A percentile compares a stretch with the other conserved stretches of the same genome.
Evolutionary conservation across 164 flowering plant species (phyloP).

Genomic region (Berberis vulgaris): DNA sequence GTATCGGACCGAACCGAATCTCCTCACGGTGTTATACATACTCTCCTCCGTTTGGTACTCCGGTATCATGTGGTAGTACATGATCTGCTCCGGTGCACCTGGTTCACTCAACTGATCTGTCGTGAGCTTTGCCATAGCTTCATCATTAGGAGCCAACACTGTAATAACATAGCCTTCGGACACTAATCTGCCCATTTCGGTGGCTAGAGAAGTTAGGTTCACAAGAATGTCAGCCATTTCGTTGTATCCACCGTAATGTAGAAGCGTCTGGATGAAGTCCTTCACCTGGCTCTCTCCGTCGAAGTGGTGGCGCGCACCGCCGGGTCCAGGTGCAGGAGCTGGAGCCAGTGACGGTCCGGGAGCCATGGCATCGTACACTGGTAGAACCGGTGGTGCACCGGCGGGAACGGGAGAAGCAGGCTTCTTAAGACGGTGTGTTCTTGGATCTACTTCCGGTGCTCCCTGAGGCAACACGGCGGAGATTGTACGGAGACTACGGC

Average conservation of each 20-base stretch:
- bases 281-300: constrained; percentile 62
- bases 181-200: constrained; percentile 67
- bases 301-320: constrained; percentile 52
- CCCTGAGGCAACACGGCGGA: constrained; percentile 64
- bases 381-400: constrained; percentile 51
- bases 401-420: constrained; percentile 38
- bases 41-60: constrained; percentile 93
- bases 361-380: constrained; percentile 60
- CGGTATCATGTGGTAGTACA: constrained; percentile 73
- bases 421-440: constrained; percentile 59
- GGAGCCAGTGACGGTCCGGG: constrained; percentile 70
- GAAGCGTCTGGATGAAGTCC: constrained; percentile 65
- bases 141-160: constrained; percentile 75
- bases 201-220: constrained; percentile 61
- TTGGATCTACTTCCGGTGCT: constrained; percentile 73
- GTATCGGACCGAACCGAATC: constrained; percentile 61
- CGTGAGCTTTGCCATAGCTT: constrained; percentile 75
- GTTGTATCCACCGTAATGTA: constrained; percentile 80
- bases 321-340: constrained; percentile 80
- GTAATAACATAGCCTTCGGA: constrained; percentile 75
- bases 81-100: constrained; percentile 72
- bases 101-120: constrained; percentile 74
- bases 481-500: constrained; percentile 47
- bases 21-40: constrained; percentile 74
- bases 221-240: constrained; percentile 81